phyloP scores from a whole-genome alignment of 305 asterid genomes.

The Solanum aculeatissimum region DNA sequence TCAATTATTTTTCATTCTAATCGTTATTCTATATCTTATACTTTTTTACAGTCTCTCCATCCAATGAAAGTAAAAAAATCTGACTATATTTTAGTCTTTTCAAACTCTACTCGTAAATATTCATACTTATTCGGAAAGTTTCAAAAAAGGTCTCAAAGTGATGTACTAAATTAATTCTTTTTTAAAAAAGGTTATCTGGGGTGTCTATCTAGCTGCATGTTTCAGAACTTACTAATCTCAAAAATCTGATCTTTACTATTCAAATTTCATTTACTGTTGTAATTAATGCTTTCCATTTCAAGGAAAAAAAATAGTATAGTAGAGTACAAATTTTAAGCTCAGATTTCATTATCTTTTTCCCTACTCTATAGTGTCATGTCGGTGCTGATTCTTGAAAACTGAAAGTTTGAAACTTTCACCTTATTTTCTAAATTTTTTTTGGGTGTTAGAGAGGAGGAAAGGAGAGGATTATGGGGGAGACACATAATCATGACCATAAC shows the following conservation, averaged over 20 bases:
- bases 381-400: conserved; percentile 17
- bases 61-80: too few relatives aligned
- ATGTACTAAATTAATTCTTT: not conserved
- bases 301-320: not conserved
- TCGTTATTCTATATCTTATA: too few relatives aligned
- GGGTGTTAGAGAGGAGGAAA: not conserved
- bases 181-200: not conserved
- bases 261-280: not conserved
- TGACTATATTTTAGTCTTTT: too few relatives aligned
- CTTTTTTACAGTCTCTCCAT: too few relatives aligned
- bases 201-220: not conserved
- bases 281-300: not conserved
- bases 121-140: too few relatives aligned
- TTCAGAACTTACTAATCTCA: not conserved
- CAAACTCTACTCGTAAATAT: too few relatives aligned
- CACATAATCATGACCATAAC: conserved; percentile 29
- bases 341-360: not conserved
- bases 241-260: not conserved
- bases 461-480: conserved; percentile 54
- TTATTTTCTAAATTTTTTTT: not conserved
- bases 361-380: conserved; percentile 1
- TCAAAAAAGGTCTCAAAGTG: too few relatives aligned
- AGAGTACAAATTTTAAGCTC: not conserved
- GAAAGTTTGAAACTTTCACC: not conserved
- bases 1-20: too few relatives aligned